Base-by-base conservation (phyloP, 495 filamentous ascomycete species). In the Penicillium taxi region DNA sequence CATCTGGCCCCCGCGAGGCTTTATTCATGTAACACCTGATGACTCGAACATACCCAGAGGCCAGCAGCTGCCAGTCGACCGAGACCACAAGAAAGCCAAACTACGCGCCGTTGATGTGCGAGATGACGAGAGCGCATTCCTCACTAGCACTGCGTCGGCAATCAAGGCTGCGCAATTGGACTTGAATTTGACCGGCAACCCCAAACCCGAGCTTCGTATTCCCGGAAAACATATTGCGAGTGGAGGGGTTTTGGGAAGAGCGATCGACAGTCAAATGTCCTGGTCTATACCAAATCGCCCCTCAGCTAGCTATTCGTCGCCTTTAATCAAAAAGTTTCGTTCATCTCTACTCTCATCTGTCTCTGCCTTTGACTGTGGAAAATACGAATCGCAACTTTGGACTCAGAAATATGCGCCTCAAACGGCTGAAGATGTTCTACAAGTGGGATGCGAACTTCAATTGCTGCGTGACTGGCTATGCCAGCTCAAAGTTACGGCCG, bases 391-490 rank as follows among this genome's bases (percentile, higher is more conserved):
- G 1, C 64, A 69, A 17, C 60, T 77, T 26, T 99, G 93, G 93
- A 48, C 64, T 2, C 80, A 88, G 19, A 99, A 99, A 47, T 95
- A 96, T 65, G 77, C 86, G 1, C 93, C 93, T 0, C 63, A 51
- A 19, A 64, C 54, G 16, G 78, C 86, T 1, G 65, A 64, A 5
- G 76, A 89, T 40, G 82, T 95, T 1, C 72, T 99, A 15, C 89
- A 95, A 51, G 51, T 65, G 13, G 83, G 85, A 0, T 73, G 61
- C 7, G 86, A 96, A 55, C 76, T 74, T 4, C 56, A 67, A 5
- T 62, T 93, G 19, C 56, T 99, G 20, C 75, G 77, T 30, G 80
- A 94, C 33, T 99, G 93, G 93, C 66, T 99, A n/a, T 70, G 70
- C 22, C 73, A 66, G 25, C 67, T 93, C 11, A 82, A 74, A 27